Evolutionary conservation across 2,329 filamentous ascomycete genomes (phyloP).

Genomic region (Colletotrichum sidae): DNA sequence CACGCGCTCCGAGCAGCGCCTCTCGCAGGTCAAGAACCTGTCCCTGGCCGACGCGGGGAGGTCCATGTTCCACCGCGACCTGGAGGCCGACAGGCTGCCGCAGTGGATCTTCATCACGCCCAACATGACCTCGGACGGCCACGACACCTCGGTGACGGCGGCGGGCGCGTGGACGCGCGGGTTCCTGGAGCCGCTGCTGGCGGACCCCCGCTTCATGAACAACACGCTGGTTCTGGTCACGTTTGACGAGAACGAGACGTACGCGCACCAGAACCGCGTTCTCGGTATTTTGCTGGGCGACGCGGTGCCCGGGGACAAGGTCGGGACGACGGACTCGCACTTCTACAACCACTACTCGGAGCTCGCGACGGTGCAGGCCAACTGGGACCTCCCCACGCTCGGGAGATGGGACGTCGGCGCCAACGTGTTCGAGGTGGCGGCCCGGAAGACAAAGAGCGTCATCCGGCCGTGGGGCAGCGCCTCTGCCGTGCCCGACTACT

Average conservation of each 20-base stretch:
- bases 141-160: slow-evolving; percentile 77
- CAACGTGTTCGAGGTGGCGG: slow-evolving; percentile 75
- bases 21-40: slow-evolving; percentile 80
- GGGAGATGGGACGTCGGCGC: slow-evolving; percentile 79
- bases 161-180: slow-evolving; percentile 75
- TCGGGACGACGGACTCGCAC: slow-evolving; percentile 75
- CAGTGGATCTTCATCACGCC: slow-evolving; percentile 80
- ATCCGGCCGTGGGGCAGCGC: slow-evolving; percentile 52
- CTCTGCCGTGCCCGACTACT: slow-evolving; percentile 53
- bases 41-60: slow-evolving; percentile 53
- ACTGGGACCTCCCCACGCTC: slow-evolving; percentile 77
- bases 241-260: slow-evolving; percentile 83
- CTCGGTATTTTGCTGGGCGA: slow-evolving; percentile 80
- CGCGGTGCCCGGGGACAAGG: slow-evolving; percentile 72
- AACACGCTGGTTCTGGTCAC: slow-evolving; percentile 81
- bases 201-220: slow-evolving; percentile 77
- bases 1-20: slow-evolving; percentile 67
- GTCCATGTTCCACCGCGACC: slow-evolving; percentile 73
- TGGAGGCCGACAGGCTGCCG: slow-evolving; percentile 71
- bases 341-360: slow-evolving; percentile 82
- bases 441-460: slow-evolving; percentile 68
- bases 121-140: slow-evolving; percentile 81
- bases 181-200: slow-evolving; percentile 78
- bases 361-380: slow-evolving; percentile 74
- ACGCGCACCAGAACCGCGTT: slow-evolving; percentile 74